phyloP scores from a whole-genome alignment of 2,329 filamentous ascomycete species.

The Colletotrichum sublineola region DNA sequence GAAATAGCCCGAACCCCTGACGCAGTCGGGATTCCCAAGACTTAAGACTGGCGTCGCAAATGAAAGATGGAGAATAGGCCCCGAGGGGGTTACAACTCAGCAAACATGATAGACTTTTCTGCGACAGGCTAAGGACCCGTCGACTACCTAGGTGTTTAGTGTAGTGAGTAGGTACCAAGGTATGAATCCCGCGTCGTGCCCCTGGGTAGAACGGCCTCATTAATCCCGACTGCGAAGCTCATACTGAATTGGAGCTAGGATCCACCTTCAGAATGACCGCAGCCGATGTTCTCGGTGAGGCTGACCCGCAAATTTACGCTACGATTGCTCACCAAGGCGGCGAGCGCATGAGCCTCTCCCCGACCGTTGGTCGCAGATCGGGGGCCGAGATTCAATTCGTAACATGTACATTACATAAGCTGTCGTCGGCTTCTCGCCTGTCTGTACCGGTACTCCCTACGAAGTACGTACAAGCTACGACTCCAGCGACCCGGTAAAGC shows the following conservation, averaged over 20 bases:
- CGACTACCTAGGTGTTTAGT: neutral
- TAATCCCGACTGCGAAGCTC: neutral
- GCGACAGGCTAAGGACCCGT: constrained; percentile 11
- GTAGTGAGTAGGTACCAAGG: neutral
- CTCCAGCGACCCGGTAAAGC: constrained; percentile 35
- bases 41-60: neutral
- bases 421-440: neutral
- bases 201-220: neutral
- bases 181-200: neutral
- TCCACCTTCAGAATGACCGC: neutral
- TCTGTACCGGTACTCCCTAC: too few species aligned
- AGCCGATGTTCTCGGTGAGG: neutral
- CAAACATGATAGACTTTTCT: neutral
- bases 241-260: neutral
- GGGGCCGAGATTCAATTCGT: constrained; percentile 14
- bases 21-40: neutral
- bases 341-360: constrained; percentile 19
- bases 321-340: neutral
- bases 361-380: constrained; percentile 10
- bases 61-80: neutral
- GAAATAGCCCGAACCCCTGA: neutral
- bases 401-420: constrained; percentile 9
- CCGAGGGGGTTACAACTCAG: neutral
- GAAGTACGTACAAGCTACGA: neutral
- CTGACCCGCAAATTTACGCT: neutral